These are phyloP conservation scores for Eustoma russellianum DNA, from an alignment of 257 asterid species.

Conservation along the genomic window DNA sequence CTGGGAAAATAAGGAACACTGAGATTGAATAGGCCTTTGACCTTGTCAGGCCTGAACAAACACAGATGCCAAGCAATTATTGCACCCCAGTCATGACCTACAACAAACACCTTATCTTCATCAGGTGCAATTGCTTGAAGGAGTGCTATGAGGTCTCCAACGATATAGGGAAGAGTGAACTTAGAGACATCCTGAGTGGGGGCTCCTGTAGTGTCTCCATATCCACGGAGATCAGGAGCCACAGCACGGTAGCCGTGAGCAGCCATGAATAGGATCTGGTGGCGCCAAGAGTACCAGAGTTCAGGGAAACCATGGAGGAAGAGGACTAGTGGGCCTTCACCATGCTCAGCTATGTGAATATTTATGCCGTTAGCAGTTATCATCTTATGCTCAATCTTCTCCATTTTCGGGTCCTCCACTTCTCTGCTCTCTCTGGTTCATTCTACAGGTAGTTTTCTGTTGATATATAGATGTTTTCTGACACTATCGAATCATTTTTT, in stretches of 20 bases:
- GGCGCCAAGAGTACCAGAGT: slow-evolving; percentile 19
- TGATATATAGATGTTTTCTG: too few relatives aligned
- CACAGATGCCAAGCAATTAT: slow-evolving; percentile 20
- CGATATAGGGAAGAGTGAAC: slow-evolving; percentile 14
- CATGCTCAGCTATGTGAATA: slow-evolving; percentile 9
- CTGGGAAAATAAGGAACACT: slow-evolving; percentile 15
- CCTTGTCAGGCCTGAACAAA: slow-evolving; percentile 22
- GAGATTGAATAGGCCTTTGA: slow-evolving; percentile 19
- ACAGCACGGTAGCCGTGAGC: slow-evolving; percentile 18
- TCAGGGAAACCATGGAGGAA: slow-evolving; percentile 18
- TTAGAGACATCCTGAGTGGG: neutral
- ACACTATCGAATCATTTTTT: too few relatives aligned
- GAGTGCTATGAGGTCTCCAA: slow-evolving; percentile 22
- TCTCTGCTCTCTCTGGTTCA: neutral
- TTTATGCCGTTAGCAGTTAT: slow-evolving; percentile 5
- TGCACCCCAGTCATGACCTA: slow-evolving; percentile 21
- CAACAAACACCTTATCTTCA: slow-evolving; percentile 15
- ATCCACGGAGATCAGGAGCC: slow-evolving; percentile 29
- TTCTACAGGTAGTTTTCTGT: too few relatives aligned
- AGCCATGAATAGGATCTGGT: slow-evolving; percentile 19
- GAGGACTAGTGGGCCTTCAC: slow-evolving; percentile 8
- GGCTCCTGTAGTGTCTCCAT: slow-evolving; percentile 16
- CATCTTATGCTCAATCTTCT: slow-evolving; percentile 4
- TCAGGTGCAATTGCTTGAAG: slow-evolving; percentile 10
- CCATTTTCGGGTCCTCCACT: neutral